Evolutionary conservation across 768 basidiomycete species (phyloP).

Genomic region (Ramaria sp.): DNA sequence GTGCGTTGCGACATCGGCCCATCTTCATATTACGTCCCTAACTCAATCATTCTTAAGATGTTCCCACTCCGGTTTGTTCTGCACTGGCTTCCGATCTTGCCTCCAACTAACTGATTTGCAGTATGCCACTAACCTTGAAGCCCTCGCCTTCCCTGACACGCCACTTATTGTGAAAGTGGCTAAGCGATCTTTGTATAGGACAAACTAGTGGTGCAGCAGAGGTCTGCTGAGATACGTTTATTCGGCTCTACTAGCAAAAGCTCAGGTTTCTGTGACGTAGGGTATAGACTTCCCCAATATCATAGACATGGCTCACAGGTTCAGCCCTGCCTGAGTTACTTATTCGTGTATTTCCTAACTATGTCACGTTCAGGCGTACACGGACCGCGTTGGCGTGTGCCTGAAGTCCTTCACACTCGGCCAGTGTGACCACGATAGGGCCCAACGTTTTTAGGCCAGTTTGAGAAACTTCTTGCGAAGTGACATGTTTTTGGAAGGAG

Average conservation of each 20-base stretch:
- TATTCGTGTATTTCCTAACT: neutral
- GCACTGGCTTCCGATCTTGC: slow-evolving; percentile 5
- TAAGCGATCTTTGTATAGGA: slow-evolving; percentile 85
- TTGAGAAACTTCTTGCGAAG: slow-evolving; percentile 83
- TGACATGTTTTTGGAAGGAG: slow-evolving; percentile 98
- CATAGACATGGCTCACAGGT: slow-evolving; percentile 3
- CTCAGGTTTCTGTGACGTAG: neutral
- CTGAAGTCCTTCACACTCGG: slow-evolving; percentile 89
- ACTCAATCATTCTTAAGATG: slow-evolving; percentile 27
- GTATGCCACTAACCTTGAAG: slow-evolving; percentile 88
- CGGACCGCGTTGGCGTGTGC: slow-evolving; percentile 96
- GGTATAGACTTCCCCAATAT: neutral
- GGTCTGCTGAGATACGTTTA: neutral
- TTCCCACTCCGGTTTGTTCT: slow-evolving; percentile 85
- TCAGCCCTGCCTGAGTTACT: neutral
- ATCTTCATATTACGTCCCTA: neutral
- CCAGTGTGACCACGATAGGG: slow-evolving; percentile 79
- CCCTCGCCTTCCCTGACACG: slow-evolving; percentile 89
- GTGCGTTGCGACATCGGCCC: neutral
- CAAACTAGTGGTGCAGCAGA: slow-evolving; percentile 41
- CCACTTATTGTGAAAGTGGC: slow-evolving; percentile 87
- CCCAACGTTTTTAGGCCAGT: slow-evolving; percentile 72
- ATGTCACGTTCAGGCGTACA: slow-evolving; percentile 45
- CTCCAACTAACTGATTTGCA: slow-evolving; percentile 21
- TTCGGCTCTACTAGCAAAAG: neutral